Base-by-base conservation (phyloP, 768 basidiomycete genomes). In the Boletellus ananas region DNA sequence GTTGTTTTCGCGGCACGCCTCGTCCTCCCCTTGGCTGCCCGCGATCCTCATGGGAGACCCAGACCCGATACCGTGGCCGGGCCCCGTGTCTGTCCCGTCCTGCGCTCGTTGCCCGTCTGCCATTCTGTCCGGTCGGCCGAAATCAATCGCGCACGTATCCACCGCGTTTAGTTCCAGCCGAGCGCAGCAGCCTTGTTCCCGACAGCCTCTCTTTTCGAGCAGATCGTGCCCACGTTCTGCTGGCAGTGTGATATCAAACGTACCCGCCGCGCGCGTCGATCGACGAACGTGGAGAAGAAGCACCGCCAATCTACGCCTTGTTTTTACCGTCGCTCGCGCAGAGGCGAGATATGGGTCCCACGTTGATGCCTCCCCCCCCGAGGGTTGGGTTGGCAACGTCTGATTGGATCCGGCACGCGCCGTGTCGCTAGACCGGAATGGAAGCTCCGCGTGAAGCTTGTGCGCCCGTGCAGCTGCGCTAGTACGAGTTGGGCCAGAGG, bases 41-140 rank as follows among this genome's bases (percentile, higher is more conserved):
- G 53, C 47, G 59, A 55, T 40, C 63, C 63, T 58, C 63, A 54
- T 59, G 63, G 54, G 23, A 34, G 36, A 52, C 52, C 58, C 52
- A 56, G 45, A 43, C 43, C 60, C 18, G 20, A 27, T 25, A 6
- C 13, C 29, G 8, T 29, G 25, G 29, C 29, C 29, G 29, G 29
- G 8, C 29, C 23, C 23, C 23, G 23, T 23, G 3, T 23, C 23
- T 23, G 23, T 23, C 23, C 23, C 23, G 23, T 23, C 23, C 23
- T 34, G 35, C 27, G 38, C 45, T 42, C 9, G 42, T 54, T 14
- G 43, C 34, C 43, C 17, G 33, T 31, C 29, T 41, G 7, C n/a
- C 51, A 56, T 58, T 29, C 29, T 29, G 29, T 8, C 29, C 29
- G 6, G 29, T 29, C 29, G 35, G 38, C 3, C 6, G 23, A 42